Base-by-base conservation (phyloP, 83 land plant species). In the Isoetes engelmannii region DNA sequence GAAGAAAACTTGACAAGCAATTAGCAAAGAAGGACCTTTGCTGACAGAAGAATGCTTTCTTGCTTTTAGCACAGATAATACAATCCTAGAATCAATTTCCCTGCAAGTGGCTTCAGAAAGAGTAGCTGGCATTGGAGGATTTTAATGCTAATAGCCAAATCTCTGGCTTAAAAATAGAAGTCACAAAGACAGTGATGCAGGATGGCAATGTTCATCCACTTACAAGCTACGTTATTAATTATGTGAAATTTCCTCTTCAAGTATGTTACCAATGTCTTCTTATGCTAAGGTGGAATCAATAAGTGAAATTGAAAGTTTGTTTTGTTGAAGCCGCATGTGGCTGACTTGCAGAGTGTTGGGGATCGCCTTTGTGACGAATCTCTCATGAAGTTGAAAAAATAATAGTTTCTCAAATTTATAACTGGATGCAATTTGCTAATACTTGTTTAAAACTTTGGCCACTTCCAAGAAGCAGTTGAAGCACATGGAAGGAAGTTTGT, bases 131-230 rank as follows among this genome's bases (percentile, higher is more conserved):
- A n/a, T n/a, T n/a, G n/a, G n/a, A n/a, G n/a, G n/a, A n/a, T n/a
- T n/a, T n/a, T n/a, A n/a, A n/a, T n/a, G n/a, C n/a, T n/a, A n/a
- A n/a, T n/a, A n/a, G n/a, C n/a, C n/a, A n/a, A n/a, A n/a, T n/a
- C n/a, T n/a, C n/a, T n/a, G n/a, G n/a, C n/a, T n/a, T n/a, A n/a
- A n/a, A 80, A 68, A 83, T 79, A 62, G 85, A 83, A 70, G 77
- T 76, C 9, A 69, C 83, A 48, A 83, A 80, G 58, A 83, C 83
- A 7, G 47, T 77, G 5, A 80, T 83, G 18, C 58, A 21, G 5
- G 85, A 83, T 77, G 85, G 85, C 50, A 80, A 79, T 9, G 83
- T 83, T 4, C 85, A 83, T 61, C 85, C 85, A 20, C 67, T 83
- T 44, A 83, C 80, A 10, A 83, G 83, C 69, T 83, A 83, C 71